Conservation (phyloP, 2,329 filamentous ascomycete genomes). For the Aspergillus fumigatus region DNA sequence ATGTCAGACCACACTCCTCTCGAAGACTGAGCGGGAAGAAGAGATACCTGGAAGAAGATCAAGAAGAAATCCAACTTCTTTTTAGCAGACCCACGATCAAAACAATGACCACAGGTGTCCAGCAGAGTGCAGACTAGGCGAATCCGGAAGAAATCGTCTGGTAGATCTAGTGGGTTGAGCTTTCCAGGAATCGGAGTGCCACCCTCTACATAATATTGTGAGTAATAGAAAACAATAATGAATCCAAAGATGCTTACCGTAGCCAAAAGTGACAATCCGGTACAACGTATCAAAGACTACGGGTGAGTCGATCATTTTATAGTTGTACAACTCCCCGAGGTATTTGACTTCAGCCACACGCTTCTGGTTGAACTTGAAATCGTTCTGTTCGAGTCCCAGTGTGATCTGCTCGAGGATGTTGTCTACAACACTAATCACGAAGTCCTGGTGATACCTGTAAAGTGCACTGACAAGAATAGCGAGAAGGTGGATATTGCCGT, state of each 20-base stretch:
- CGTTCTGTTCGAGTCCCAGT: conserved; percentile 86
- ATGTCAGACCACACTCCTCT: conserved; percentile 10
- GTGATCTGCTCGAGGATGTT: conserved; percentile 83
- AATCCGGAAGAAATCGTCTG: conserved; percentile 94
- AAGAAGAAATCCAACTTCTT: conserved; percentile 98
- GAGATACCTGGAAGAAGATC: conserved; percentile 78
- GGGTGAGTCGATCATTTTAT: conserved; percentile 90
- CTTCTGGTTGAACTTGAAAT: conserved; percentile 95
- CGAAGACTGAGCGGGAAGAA: not conserved
- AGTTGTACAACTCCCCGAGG: conserved; percentile 93
- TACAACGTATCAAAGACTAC: conserved; percentile 95
- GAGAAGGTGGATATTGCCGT: conserved; percentile 90
- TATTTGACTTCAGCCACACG: conserved; percentile 95
- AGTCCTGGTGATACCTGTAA: conserved; percentile 86
- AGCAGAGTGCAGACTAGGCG: conserved; percentile 83
- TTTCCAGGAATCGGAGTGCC: conserved; percentile 77
- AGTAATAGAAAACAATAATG: not conserved
- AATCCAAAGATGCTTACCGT: conserved; percentile 48
- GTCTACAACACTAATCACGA: conserved; percentile 87
- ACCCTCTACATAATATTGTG: conserved; percentile 45
- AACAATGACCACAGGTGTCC: conserved; percentile 94
- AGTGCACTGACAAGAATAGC: conserved; percentile 84
- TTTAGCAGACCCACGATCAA: conserved; percentile 85
- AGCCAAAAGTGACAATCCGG: conserved; percentile 88
- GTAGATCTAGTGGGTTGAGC: conserved; percentile 73